phyloP scores from a whole-genome alignment of 306 rosid genomes.

The Sechiopsis laciniata region DNA sequence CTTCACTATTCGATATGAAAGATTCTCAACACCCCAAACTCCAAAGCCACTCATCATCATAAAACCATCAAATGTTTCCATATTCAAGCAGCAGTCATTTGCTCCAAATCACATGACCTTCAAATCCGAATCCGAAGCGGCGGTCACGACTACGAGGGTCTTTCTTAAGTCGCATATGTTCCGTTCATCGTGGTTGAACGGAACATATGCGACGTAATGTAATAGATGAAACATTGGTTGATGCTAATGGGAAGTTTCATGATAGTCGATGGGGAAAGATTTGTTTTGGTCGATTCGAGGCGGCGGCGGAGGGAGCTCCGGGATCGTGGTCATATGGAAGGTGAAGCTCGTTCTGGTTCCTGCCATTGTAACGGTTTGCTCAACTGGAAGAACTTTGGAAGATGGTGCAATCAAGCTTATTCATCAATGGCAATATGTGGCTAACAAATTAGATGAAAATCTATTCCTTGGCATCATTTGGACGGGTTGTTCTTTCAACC shows the following conservation, averaged over 20 bases:
- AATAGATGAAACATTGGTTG: background rate
- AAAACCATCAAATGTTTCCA: no score
- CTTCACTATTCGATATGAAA: no score
- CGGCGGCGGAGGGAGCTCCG: slow-evolving; percentile 25
- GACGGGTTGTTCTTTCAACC: background rate
- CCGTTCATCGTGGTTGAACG: no score
- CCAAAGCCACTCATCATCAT: no score
- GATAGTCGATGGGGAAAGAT: slow-evolving; percentile 7
- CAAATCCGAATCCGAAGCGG: no score
- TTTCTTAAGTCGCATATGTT: no score
- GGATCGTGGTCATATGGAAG: slow-evolving; percentile 63
- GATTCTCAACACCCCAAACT: no score
- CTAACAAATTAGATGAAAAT: slow-evolving; percentile 40
- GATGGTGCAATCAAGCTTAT: slow-evolving; percentile 44
- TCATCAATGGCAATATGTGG: slow-evolving; percentile 49
- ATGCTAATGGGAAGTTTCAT: background rate
- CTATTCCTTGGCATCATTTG: slow-evolving; percentile 34
- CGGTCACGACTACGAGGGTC: no score
- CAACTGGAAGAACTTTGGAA: slow-evolving; percentile 29
- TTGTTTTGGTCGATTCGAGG: slow-evolving; percentile 15
- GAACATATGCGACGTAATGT: no score
- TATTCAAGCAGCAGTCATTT: no score
- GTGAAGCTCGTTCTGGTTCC: slow-evolving; percentile 55
- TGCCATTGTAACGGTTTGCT: slow-evolving; percentile 48
- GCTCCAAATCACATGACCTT: no score